A percentile compares a stretch with the other conserved stretches of the same genome.
phyloP scores from a whole-genome alignment of 2,329 filamentous ascomycete genomes.

The Cladobotryum protrusum region DNA sequence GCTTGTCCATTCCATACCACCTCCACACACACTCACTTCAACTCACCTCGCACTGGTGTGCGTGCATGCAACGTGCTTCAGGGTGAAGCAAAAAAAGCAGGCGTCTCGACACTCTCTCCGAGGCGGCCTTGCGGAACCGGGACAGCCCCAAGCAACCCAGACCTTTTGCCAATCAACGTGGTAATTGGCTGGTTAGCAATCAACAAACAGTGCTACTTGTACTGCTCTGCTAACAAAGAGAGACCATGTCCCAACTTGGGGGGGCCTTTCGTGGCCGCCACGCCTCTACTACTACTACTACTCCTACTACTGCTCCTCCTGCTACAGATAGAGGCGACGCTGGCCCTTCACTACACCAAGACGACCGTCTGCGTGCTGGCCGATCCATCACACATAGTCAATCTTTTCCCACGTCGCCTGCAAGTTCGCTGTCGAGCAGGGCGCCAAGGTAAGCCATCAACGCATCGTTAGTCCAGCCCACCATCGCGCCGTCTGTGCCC shows the following conservation, averaged over 20 bases:
- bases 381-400: conserved; percentile 7
- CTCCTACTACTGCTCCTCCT: background rate
- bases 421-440: conserved; percentile 6
- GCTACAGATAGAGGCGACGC: background rate
- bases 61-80: conserved; percentile 43
- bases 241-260: background rate
- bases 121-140: conserved; percentile 2
- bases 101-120: conserved; percentile 29
- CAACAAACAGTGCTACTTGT: background rate
- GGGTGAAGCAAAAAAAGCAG: conserved; percentile 31
- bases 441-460: conserved; percentile 6
- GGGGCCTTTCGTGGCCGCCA: background rate
- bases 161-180: background rate
- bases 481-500: background rate
- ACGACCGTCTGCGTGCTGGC: background rate
- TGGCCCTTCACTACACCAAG: background rate
- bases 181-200: conserved; percentile 3
- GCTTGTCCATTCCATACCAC: too few species aligned
- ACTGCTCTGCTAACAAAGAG: background rate
- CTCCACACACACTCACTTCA: too few species aligned
- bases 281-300: background rate
- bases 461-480: conserved; percentile 16
- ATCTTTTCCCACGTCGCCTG: conserved; percentile 8
- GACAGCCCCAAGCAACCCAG: conserved; percentile 6
- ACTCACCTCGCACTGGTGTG: background rate